Conservation (phyloP, 2,329 filamentous ascomycete species). For the Colletotrichum kahawae region DNA sequence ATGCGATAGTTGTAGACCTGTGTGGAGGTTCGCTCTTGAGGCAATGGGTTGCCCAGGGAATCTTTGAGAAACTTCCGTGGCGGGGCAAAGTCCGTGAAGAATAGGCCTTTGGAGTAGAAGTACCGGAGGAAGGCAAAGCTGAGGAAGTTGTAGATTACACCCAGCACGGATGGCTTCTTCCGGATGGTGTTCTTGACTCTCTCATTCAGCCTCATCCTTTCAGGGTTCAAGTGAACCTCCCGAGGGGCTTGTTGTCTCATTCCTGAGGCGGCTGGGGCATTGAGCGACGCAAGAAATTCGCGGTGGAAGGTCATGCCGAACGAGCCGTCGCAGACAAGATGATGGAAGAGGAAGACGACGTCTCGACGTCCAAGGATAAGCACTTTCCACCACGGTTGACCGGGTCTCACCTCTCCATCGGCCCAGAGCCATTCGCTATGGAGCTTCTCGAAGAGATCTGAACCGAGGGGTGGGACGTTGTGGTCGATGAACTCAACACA, state of each 20-base stretch:
- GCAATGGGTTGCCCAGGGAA: not conserved
- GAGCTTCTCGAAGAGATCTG: not conserved
- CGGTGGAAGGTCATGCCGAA: conserved; percentile 18
- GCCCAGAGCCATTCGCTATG: conserved; percentile 12
- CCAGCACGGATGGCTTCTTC: conserved; percentile 2
- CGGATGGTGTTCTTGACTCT: not conserved
- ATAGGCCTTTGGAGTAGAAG: conserved; percentile 16
- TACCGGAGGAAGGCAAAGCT: conserved; percentile 5
- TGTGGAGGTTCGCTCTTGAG: not conserved
- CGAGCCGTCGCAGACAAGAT: conserved; percentile 14
- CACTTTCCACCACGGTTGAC: conserved; percentile 17
- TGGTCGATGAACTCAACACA: conserved; percentile 17
- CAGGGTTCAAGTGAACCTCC: not conserved
- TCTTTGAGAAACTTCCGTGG: not conserved
- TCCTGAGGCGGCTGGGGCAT: not conserved
- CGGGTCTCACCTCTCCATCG: not conserved
- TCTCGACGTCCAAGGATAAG: conserved; percentile 4
- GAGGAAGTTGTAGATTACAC: conserved; percentile 7
- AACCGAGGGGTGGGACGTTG: not conserved
- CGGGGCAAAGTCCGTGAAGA: conserved; percentile 8
- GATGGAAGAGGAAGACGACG: conserved; percentile 11
- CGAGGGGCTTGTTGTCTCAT: not conserved
- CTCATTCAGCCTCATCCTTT: not conserved
- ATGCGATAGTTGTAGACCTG: conserved; percentile 10
- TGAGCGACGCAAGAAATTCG: conserved; percentile 8